These are phyloP conservation scores for Solioccasus polychromus DNA, from an alignment of 768 basidiomycete genomes.

Conservation along the genomic window DNA sequence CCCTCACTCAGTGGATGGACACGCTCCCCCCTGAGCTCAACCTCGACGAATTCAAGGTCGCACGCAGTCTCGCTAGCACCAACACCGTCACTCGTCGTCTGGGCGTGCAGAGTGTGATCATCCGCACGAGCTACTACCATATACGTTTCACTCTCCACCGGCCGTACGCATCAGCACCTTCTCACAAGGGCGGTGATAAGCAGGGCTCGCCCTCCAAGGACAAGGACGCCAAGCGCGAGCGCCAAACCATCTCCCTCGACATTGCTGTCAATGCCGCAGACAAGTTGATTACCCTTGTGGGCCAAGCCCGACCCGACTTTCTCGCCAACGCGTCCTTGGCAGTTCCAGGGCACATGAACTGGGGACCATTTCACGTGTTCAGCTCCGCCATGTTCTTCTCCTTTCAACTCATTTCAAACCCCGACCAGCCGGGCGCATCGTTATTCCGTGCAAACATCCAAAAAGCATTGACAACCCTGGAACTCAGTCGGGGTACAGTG, in stretches of 20 bases:
- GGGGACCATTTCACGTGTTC: constrained; percentile 83
- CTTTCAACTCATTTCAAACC: constrained; percentile 80
- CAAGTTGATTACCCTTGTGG: constrained; percentile 74
- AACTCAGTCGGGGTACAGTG: constrained; percentile 58
- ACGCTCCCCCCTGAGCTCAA: constrained; percentile 71
- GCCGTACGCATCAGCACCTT: constrained; percentile 53
- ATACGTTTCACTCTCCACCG: constrained; percentile 84
- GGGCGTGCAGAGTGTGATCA: constrained; percentile 80
- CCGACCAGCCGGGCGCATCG: constrained; percentile 74
- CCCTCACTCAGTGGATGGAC: constrained; percentile 72
- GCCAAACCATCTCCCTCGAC: constrained; percentile 59
- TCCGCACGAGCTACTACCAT: constrained; percentile 74
- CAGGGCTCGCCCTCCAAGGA: constrained; percentile 30
- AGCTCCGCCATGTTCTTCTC: constrained; percentile 89
- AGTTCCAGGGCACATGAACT: constrained; percentile 80
- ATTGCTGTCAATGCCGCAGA: constrained; percentile 75
- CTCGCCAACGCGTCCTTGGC: constrained; percentile 64
- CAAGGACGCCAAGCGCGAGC: constrained; percentile 33
- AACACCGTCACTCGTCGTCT: constrained; percentile 58
- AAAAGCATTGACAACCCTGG: constrained; percentile 63
- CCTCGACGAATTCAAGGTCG: constrained; percentile 73
- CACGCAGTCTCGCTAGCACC: constrained; percentile 65
- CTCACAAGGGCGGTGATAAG: constrained; percentile 25
- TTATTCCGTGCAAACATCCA: constrained; percentile 75
- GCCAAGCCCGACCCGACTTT: constrained; percentile 74